phyloP scores from a whole-genome alignment of 2,329 filamentous ascomycete species.

The Colletotrichum zoysiae region DNA sequence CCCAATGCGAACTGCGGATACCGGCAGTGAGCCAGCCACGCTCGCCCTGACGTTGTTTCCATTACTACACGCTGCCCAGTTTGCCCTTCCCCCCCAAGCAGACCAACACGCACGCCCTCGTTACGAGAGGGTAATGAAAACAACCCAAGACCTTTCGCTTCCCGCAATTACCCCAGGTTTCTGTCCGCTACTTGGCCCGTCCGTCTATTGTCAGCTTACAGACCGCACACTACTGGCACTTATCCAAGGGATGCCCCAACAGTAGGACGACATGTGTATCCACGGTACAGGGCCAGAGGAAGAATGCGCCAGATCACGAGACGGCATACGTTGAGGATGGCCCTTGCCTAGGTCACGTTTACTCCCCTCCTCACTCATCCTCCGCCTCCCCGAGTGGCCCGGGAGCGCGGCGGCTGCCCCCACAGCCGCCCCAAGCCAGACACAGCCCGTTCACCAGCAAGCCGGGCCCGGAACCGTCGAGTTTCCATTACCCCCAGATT shows the following conservation, averaged over 20 bases:
- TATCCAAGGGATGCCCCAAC: constrained; percentile 6
- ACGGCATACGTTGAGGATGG: constrained; percentile 37
- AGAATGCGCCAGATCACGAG: constrained; percentile 37
- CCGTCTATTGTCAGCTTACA: not conserved
- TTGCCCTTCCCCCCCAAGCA: not conserved
- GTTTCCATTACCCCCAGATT: constrained; percentile 45
- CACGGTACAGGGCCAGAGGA: constrained; percentile 2
- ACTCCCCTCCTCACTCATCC: not conserved
- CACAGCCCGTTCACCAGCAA: constrained; percentile 12
- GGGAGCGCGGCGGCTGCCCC: constrained; percentile 40
- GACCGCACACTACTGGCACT: not conserved
- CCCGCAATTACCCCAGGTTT: constrained; percentile 35
- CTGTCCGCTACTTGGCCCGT: constrained; percentile 21
- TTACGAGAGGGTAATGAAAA: constrained; percentile 13
- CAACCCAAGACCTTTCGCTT: constrained; percentile 33
- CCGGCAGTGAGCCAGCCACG: constrained; percentile 18
- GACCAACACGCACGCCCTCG: not conserved
- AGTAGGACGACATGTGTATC: not conserved
- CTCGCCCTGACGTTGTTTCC: constrained; percentile 31
- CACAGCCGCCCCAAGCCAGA: constrained; percentile 26
- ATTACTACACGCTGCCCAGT: constrained; percentile 14
- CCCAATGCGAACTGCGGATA: not conserved
- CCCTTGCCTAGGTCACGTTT: constrained; percentile 21
- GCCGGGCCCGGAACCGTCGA: constrained; percentile 16
- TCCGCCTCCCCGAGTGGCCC: constrained; percentile 34